Evolutionary conservation across 2,329 filamentous ascomycete species (phyloP).

Genomic region (Aspergillus flavus): DNA sequence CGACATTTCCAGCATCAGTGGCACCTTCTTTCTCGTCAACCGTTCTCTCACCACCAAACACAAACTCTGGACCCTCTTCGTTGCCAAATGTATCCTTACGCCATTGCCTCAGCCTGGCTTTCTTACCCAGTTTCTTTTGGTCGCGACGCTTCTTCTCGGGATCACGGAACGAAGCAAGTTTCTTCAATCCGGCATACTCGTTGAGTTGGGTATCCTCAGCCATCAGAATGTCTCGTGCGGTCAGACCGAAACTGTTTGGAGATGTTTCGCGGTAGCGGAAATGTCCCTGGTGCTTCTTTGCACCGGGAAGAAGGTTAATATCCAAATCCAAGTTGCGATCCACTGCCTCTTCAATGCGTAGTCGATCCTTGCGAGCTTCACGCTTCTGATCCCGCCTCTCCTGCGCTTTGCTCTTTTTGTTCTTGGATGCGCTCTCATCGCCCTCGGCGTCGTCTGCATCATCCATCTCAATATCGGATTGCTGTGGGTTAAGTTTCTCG

Average conservation of each 20-base stretch:
- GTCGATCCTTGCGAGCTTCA: slow-evolving; percentile 75
- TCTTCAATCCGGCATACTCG: slow-evolving; percentile 90
- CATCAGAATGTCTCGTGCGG: slow-evolving; percentile 85
- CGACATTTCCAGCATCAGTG: slow-evolving; percentile 35
- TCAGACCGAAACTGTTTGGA: slow-evolving; percentile 86
- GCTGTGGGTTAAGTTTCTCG: slow-evolving; percentile 55
- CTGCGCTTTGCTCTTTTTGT: slow-evolving; percentile 49
- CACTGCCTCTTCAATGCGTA: slow-evolving; percentile 82
- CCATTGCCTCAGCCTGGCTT: slow-evolving; percentile 88
- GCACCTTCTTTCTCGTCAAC: slow-evolving; percentile 23
- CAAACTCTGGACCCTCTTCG: slow-evolving; percentile 53
- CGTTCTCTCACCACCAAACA: slow-evolving; percentile 30
- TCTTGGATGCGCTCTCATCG: slow-evolving; percentile 39
- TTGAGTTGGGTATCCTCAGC: slow-evolving; percentile 85
- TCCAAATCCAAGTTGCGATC: slow-evolving; percentile 79
- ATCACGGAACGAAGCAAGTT: slow-evolving; percentile 87
- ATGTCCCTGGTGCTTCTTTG: slow-evolving; percentile 53
- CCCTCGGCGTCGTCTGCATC: slow-evolving; percentile 42
- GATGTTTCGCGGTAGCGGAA: slow-evolving; percentile 97
- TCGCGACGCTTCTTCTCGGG: slow-evolving; percentile 86
- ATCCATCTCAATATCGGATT: slow-evolving; percentile 58
- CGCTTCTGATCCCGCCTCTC: slow-evolving; percentile 64
- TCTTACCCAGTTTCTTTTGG: slow-evolving; percentile 87
- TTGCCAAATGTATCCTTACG: slow-evolving; percentile 68
- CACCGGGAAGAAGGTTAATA: slow-evolving; percentile 59